Conservation (phyloP, 1,139 yeast genomes). For the Hemisphaericaspora subhashii region DNA sequence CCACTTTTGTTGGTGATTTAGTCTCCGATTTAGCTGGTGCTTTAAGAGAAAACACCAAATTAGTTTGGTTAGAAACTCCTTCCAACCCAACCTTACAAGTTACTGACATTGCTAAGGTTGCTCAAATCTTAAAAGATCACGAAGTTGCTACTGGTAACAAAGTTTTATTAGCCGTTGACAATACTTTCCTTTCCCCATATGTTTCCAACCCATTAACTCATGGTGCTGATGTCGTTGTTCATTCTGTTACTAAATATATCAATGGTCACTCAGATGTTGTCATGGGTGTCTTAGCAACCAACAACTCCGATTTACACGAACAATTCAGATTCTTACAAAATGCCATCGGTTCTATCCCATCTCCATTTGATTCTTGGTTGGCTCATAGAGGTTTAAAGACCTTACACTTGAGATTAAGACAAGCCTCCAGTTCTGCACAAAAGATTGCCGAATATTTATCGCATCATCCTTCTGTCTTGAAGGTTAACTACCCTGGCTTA, state of each 20-base stretch:
- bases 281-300: slow-evolving; percentile 80
- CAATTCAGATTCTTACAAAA: slow-evolving; percentile 76
- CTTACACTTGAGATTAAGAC: slow-evolving; percentile 74
- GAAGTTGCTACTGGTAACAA: slow-evolving; percentile 47
- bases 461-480: slow-evolving; percentile 50
- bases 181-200: slow-evolving; percentile 93
- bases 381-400: slow-evolving; percentile 93
- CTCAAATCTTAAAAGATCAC: slow-evolving; percentile 48
- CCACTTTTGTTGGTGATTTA: slow-evolving; percentile 67
- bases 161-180: slow-evolving; percentile 77
- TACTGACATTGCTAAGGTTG: slow-evolving; percentile 68
- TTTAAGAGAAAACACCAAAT: slow-evolving; percentile 61
- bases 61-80: slow-evolving; percentile 90
- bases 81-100: slow-evolving; percentile 82
- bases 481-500: slow-evolving; percentile 84
- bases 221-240: slow-evolving; percentile 88
- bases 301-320: slow-evolving; percentile 59
- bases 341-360: slow-evolving; percentile 87
- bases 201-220: slow-evolving; percentile 77
- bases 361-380: slow-evolving; percentile 90
- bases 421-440: slow-evolving; percentile 66
- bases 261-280: slow-evolving; percentile 94
- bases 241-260: slow-evolving; percentile 87
- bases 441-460: slow-evolving; percentile 69
- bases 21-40: slow-evolving; percentile 56